Evolutionary conservation across 495 filamentous ascomycete species (phyloP), one percentile per base, ranked within the genome.

Genomic region (Friedmanniomyces simplex): DNA sequence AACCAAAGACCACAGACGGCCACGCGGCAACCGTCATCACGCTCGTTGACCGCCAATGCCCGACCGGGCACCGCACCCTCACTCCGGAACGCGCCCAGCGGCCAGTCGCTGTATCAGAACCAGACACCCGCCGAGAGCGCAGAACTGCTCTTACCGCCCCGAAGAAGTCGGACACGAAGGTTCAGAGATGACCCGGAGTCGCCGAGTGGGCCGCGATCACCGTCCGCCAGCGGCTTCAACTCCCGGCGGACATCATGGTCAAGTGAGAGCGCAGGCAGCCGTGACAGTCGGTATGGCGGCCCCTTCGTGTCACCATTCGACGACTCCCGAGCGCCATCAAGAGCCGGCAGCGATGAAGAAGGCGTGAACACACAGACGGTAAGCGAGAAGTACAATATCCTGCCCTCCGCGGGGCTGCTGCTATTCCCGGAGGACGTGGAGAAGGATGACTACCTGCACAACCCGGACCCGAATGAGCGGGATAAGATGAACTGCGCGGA

Each of bases 351-450:
- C 60, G 82, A 86, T 41, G 82, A 85, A 21, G 76, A 84, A 28
- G 73, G 81, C 61, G 69, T 88, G 28, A 88, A 86, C 63, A 88
- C 84, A 3, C 85, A 89, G 68, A 88, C 86, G 4, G 86, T 88
- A 1, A 82, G 82, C 13, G 83, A 87, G 60, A 89, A 89, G 64
- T 89, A 84, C 64, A 87, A 86, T 63, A 88, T 89, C 50, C 76
- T 82, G 69, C 86, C 86, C 1, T 85, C 82, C 7, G 80, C 82
- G 32, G 85, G 82, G 0, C 67, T 89, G 57, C 65, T 90, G 26
- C 67, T 89, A 21, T 88, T 84, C 64, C 86, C 84, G 1, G 80
- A 87, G 62, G 85, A 89, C 66, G 82, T 86, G 25, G 86, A 90
- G 68, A 85, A 87, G 62, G 86, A 89, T 67, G 86, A 89, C 65